Percentiles rank a stretch among this genome's conserved stretches.
These are phyloP conservation scores for Aspergillus viridinutans DNA, from an alignment of 2,329 filamentous ascomycete genomes.

Conservation along the genomic window DNA sequence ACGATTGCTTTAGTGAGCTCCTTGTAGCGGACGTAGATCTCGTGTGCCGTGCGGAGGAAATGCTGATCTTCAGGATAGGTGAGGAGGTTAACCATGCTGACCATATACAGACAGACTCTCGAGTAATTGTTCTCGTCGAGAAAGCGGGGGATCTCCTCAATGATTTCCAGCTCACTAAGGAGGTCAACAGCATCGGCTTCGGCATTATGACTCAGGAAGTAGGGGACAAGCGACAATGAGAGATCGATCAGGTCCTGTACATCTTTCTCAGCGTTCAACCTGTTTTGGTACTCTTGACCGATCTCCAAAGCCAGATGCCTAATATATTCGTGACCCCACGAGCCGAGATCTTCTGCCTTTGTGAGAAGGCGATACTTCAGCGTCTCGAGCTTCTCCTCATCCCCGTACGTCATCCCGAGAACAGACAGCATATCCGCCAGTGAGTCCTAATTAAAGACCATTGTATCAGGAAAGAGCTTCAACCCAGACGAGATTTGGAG, in stretches of 20 bases:
- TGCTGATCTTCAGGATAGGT: constrained; percentile 97
- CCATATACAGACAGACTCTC: constrained; percentile 94
- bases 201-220: constrained; percentile 95
- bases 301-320: constrained; percentile 93
- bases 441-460: constrained; percentile 49
- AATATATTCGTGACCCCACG: constrained; percentile 98
- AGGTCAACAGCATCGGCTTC: constrained; percentile 97
- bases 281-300: constrained; percentile 86
- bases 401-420: constrained; percentile 97
- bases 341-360: constrained; percentile 85
- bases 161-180: constrained; percentile 95
- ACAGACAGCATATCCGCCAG: constrained; percentile 95
- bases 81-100: constrained; percentile 96
- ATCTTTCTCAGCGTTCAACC: constrained; percentile 78
- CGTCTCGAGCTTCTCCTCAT: constrained; percentile 92
- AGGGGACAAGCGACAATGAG: constrained; percentile 77
- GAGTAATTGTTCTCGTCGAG: constrained; percentile 92
- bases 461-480: constrained; percentile 11
- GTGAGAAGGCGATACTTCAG: constrained; percentile 91
- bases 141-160: constrained; percentile 82
- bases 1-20: constrained; percentile 91
- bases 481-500: neutral
- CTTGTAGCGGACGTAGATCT: constrained; percentile 89
- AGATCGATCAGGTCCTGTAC: constrained; percentile 82
- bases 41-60: constrained; percentile 87